phyloP scores from a whole-genome alignment of 2,329 filamentous ascomycete species.

The Ophiostoma novo-ulmi region DNA sequence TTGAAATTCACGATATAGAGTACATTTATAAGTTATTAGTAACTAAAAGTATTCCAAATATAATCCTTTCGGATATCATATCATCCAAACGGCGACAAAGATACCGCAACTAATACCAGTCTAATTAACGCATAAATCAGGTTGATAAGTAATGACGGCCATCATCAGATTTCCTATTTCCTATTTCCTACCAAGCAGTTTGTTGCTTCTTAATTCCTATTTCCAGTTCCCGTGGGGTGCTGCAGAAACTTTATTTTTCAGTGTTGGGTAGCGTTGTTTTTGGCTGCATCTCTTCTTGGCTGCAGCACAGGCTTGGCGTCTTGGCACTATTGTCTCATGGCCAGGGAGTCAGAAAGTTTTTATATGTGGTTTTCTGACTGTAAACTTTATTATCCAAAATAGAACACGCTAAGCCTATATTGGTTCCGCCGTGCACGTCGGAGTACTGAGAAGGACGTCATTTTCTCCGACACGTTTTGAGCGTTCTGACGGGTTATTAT shows the following conservation, averaged over 20 bases:
- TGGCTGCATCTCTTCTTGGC: slow-evolving; percentile 11
- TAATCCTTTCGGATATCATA: no score
- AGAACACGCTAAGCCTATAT: slow-evolving; percentile 21
- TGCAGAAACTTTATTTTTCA: slow-evolving; percentile 12
- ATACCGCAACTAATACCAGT: not conserved
- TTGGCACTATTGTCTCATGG: slow-evolving; percentile 10
- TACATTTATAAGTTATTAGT: no score
- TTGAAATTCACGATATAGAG: no score
- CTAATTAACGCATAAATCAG: not conserved
- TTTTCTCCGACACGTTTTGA: not conserved
- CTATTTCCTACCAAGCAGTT: not conserved
- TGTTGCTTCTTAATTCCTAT: no score
- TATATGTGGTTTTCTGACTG: not conserved
- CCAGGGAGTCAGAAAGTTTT: no score
- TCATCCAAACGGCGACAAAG: not conserved
- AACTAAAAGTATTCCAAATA: no score
- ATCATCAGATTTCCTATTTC: not conserved
- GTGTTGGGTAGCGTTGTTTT: slow-evolving; percentile 12
- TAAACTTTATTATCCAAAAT: slow-evolving; percentile 29
- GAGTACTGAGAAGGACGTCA: slow-evolving; percentile 20
- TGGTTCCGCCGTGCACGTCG: not conserved
- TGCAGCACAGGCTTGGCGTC: slow-evolving; percentile 11
- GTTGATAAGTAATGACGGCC: no score
- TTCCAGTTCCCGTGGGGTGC: slow-evolving; percentile 8
- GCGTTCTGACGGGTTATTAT: not conserved